phyloP scores from a whole-genome alignment of 257 asterid genomes.

The Ballota nigra region DNA sequence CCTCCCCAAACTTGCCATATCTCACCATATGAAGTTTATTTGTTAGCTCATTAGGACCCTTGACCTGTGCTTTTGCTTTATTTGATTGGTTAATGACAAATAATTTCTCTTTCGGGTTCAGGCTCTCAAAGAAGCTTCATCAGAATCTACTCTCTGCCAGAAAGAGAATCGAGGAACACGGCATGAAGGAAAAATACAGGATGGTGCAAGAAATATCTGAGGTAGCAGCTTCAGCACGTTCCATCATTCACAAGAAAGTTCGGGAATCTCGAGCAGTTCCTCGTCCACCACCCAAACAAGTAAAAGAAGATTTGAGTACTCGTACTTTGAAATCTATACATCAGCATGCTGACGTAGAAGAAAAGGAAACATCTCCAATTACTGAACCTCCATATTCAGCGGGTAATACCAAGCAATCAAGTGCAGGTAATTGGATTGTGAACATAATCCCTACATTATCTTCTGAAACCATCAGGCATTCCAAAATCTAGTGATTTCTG shows the following conservation, averaged over 20 bases:
- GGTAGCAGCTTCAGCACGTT: conserved; percentile 83
- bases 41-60: not conserved
- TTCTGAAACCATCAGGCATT: not conserved
- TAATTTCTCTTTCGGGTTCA: conserved; percentile 31
- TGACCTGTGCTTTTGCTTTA: conserved; percentile 6
- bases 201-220: conserved; percentile 62
- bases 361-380: conserved; percentile 27
- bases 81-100: conserved; percentile 4
- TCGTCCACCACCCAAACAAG: conserved; percentile 37
- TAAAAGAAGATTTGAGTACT: conserved; percentile 26
- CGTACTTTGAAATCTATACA: conserved; percentile 21
- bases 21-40: not conserved
- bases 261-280: conserved; percentile 57
- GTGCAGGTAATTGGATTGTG: conserved; percentile 44
- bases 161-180: conserved; percentile 54
- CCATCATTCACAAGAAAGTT: conserved; percentile 63
- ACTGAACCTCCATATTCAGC: conserved; percentile 28
- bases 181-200: conserved; percentile 44
- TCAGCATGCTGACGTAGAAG: conserved; percentile 17
- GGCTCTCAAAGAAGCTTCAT: conserved; percentile 72
- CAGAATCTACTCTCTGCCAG: conserved; percentile 43
- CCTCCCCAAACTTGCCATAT: conserved; percentile 4
- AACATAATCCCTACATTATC: not conserved
- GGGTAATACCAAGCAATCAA: conserved; percentile 30
- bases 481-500: not conserved